These are phyloP conservation scores for Pancytospora philotis DNA, from an alignment of 371 early-diverging fungal species.

Conservation along the genomic window DNA sequence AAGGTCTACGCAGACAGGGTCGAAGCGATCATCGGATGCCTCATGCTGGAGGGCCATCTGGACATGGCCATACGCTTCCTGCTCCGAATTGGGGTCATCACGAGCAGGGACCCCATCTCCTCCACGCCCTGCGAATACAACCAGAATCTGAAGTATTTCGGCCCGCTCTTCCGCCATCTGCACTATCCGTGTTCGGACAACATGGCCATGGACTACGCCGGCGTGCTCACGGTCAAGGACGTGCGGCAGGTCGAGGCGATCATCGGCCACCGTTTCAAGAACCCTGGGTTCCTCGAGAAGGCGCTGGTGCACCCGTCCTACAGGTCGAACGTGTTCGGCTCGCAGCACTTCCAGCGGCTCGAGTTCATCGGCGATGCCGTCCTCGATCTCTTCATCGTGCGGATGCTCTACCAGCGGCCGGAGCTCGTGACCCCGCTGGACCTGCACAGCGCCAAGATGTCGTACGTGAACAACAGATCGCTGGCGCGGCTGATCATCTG, in stretches of 20 bases:
- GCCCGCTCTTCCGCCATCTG: neutral
- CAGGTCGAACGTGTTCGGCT: constrained; percentile 28
- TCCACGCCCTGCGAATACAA: neutral
- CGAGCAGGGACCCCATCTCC: neutral
- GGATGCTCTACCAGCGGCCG: constrained; percentile 24
- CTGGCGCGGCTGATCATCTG: constrained; percentile 28
- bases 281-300: constrained; percentile 43
- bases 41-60: constrained; percentile 28
- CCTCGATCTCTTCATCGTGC: constrained; percentile 41
- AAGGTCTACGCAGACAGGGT: constrained; percentile 52
- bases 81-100: constrained; percentile 21
- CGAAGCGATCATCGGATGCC: constrained; percentile 45
- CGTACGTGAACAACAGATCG: constrained; percentile 43
- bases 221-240: constrained; percentile 2
- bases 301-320: constrained; percentile 50
- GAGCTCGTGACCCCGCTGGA: constrained; percentile 5
- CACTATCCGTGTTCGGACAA: neutral
- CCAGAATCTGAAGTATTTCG: neutral
- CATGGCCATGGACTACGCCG: neutral
- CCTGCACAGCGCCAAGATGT: constrained; percentile 32
- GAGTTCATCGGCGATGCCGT: constrained; percentile 50
- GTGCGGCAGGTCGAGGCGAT: constrained; percentile 25
- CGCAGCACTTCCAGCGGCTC: constrained; percentile 31
- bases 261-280: constrained; percentile 41
- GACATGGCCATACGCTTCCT: constrained; percentile 23